Evolutionary conservation across 768 basidiomycete species (phyloP).

Genomic region (Boletus pseudopeckii): DNA sequence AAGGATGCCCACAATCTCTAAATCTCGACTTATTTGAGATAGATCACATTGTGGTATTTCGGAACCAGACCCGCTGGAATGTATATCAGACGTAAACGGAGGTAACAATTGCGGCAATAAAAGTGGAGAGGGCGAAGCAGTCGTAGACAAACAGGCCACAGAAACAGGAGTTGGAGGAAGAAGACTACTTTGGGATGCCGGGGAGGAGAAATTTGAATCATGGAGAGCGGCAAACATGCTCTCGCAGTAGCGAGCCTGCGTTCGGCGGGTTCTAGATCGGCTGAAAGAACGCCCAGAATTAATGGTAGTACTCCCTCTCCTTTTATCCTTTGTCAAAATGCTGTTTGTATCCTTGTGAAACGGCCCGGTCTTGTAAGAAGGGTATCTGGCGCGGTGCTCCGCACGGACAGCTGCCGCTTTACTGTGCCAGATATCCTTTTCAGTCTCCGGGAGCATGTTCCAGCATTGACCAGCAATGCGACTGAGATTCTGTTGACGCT

Average conservation of each 20-base stretch:
- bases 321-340: slow-evolving; percentile 25
- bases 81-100: slow-evolving; percentile 9
- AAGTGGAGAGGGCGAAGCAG: slow-evolving; percentile 12
- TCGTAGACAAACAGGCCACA: slow-evolving; percentile 2
- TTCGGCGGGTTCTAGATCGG: slow-evolving; percentile 31
- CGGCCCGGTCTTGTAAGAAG: slow-evolving; percentile 29
- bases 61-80: slow-evolving; percentile 13
- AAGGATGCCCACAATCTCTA: slow-evolving; percentile 28
- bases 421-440: slow-evolving; percentile 35
- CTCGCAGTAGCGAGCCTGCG: slow-evolving; percentile 13
- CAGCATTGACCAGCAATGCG: slow-evolving; percentile 53
- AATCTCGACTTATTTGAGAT: slow-evolving; percentile 21
- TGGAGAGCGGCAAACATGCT: slow-evolving; percentile 13
- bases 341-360: slow-evolving; percentile 20
- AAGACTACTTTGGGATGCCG: slow-evolving; percentile 1
- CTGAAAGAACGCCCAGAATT: slow-evolving; percentile 35
- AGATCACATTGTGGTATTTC: slow-evolving; percentile 19
- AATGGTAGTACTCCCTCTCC: slow-evolving; percentile 32
- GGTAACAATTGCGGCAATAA: slow-evolving; percentile 16
- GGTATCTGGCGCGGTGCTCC: slow-evolving; percentile 30
- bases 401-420: slow-evolving; percentile 27
- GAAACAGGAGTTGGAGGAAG: neutral
- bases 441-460: slow-evolving; percentile 38
- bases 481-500: slow-evolving; percentile 53
- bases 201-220: slow-evolving; percentile 1